Conservation (phyloP, 2,329 filamentous ascomycete species). For the Mycocentrospora acerina region DNA sequence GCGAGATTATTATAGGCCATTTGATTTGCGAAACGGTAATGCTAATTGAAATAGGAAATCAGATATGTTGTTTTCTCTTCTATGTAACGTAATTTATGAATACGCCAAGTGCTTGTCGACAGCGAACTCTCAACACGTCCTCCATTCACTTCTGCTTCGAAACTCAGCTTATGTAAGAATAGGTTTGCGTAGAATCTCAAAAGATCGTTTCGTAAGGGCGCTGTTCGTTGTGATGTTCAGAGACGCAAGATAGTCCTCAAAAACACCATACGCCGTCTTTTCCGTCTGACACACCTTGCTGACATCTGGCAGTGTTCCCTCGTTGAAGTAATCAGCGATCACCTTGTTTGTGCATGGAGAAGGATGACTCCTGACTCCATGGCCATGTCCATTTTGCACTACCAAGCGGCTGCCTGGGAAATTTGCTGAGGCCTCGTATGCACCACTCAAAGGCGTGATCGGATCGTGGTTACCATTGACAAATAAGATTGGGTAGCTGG, state of each 20-base stretch:
- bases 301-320: conserved; percentile 14
- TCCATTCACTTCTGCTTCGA: too few relatives aligned
- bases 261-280: conserved; percentile 8
- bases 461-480: conserved; percentile 17
- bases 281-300: conserved; percentile 14
- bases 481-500: conserved; percentile 16
- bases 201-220: conserved; percentile 1
- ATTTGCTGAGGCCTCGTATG: conserved; percentile 14
- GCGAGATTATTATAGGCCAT: too few relatives aligned
- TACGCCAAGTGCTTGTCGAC: too few relatives aligned
- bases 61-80: too few relatives aligned
- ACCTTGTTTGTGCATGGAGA: conserved; percentile 10
- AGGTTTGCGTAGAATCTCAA: not conserved
- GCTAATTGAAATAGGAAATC: too few relatives aligned
- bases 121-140: too few relatives aligned
- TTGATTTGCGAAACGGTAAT: too few relatives aligned
- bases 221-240: not conserved
- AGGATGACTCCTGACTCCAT: conserved; percentile 6
- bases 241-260: conserved; percentile 1
- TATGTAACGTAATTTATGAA: too few relatives aligned
- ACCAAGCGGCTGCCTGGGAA: conserved; percentile 14
- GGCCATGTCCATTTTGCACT: conserved; percentile 16
- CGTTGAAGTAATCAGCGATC: conserved; percentile 13
- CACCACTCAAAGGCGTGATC: conserved; percentile 17
- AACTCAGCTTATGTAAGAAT: not conserved